Evolutionary conservation across 495 filamentous ascomycete genomes (phyloP).

Genomic region (Penicillium egyptiacum): DNA sequence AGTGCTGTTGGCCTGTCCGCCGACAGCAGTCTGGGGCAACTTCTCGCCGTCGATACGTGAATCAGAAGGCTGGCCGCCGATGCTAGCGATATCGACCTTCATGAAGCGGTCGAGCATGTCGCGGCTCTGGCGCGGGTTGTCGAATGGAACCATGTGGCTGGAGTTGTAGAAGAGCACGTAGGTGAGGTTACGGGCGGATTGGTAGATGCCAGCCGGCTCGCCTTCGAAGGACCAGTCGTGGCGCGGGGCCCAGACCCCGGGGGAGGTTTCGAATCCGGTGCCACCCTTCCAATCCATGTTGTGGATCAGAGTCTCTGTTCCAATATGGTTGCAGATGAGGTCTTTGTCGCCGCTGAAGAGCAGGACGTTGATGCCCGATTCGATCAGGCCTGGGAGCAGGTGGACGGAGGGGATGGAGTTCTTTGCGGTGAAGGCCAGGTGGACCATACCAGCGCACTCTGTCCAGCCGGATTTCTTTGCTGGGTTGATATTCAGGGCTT

Average conservation of each 20-base stretch:
- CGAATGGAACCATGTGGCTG: conserved; percentile 96
- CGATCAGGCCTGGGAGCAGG: conserved; percentile 74
- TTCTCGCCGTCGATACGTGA: conserved; percentile 90
- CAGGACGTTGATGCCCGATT: conserved; percentile 67
- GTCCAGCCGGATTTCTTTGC: conserved; percentile 83
- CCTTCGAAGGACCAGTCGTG: conserved; percentile 95
- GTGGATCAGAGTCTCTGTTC: conserved; percentile 87
- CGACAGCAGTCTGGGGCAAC: conserved; percentile 75
- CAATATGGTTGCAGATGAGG: conserved; percentile 95
- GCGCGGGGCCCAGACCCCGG: conserved; percentile 86
- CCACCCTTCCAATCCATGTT: conserved; percentile 91
- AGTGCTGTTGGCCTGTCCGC: conserved; percentile 80
- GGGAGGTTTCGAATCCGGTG: conserved; percentile 84
- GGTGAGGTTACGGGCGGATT: conserved; percentile 90
- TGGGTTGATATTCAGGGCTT: conserved; percentile 78
- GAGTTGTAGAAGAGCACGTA: conserved; percentile 95
- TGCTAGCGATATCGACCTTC: conserved; percentile 86
- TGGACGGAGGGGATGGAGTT: conserved; percentile 71
- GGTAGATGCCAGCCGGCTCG: conserved; percentile 86
- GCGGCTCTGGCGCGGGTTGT: conserved; percentile 79
- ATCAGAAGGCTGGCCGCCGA: conserved; percentile 82
- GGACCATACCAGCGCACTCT: conserved; percentile 85
- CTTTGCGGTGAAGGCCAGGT: conserved; percentile 60
- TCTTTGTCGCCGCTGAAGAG: conserved; percentile 94
- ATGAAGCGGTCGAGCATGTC: conserved; percentile 99